Evolutionary conservation across 176 grass and related monocot genomes (phyloP), one percentile per base, ranked within the genome.

Genomic region (Themeda triandra): DNA sequence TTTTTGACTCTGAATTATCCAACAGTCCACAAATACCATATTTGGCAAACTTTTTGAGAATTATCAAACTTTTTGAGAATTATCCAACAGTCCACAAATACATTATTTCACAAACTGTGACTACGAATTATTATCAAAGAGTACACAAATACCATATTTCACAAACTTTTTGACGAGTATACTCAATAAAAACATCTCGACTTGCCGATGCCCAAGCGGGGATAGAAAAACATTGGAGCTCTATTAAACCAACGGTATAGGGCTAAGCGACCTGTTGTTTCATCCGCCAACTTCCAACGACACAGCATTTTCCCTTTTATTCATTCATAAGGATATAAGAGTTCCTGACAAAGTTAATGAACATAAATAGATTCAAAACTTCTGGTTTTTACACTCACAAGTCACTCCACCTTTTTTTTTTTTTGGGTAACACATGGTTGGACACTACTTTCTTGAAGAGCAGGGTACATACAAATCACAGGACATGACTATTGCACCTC

Each of bases 381-480:
- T 71, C 69, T 62, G 54, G 53, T 62, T 74, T 74, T 56, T 59
- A 81, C 79, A 81, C 79, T 70, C 45, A 56, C 79, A 28, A 58
- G 33, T 82, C 46, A 54, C 23, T 58, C 71, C 71, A 49, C 70
- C 18, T 7, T 6, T 33, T 33, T 33, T 71, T 58, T 53, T 53
- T 54, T 39, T 11, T 7, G 17, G 46, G 45, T 27, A 77, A 60
- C 51, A 71, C 36, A 39, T 40, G 14, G 6, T 39, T 41, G 21
- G 32, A 39, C 68, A 69, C 49, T 40, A 71, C 51, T 15, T 49
- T 31, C 25, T 58, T 85, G 19, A 48, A 70, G 23, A 77, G 37
- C 48, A 82, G 28, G 72, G 35, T 39, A 88, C 74, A 76, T 77
- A 56, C 29, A 88, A 70, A 60, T 62, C 39, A 70, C 72, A 70